phyloP scores from a whole-genome alignment of 208 protist species.

The Spongospora subterranea region DNA sequence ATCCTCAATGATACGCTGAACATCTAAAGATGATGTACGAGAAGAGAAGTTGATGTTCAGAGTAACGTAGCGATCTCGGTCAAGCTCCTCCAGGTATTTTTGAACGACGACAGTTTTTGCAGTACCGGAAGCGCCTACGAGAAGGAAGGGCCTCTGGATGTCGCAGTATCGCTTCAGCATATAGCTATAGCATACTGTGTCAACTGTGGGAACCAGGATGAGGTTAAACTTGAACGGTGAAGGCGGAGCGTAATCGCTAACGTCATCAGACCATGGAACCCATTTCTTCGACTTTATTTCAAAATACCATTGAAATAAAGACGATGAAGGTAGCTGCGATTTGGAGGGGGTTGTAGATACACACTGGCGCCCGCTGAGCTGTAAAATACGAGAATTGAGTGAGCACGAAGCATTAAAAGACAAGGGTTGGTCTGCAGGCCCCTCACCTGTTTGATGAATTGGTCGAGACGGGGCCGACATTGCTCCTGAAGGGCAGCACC shows the following conservation, averaged over 20 bases:
- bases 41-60: constrained; percentile 95
- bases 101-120: constrained; percentile 97
- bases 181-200: constrained; percentile 96
- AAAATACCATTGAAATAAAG: constrained; percentile 96
- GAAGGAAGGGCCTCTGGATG: constrained; percentile 87
- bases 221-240: constrained; percentile 87
- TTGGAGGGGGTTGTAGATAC: constrained; percentile 68
- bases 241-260: constrained; percentile 86
- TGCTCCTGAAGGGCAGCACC: constrained; percentile 83
- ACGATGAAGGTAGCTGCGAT: constrained; percentile 80
- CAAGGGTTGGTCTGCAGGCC: constrained; percentile 70
- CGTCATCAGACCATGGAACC: constrained; percentile 91
- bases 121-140: constrained; percentile 95
- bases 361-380: constrained; percentile 39
- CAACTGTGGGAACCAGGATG: constrained; percentile 96
- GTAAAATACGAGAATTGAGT: too few relatives aligned
- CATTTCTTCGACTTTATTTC: constrained; percentile 88
- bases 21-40: constrained; percentile 91
- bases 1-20: constrained; percentile 94
- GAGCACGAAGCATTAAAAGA: background rate
- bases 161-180: constrained; percentile 90
- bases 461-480: constrained; percentile 88
- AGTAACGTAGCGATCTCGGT: constrained; percentile 77
- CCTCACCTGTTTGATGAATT: constrained; percentile 84
- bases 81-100: constrained; percentile 87